phyloP scores from a whole-genome alignment of 2,329 filamentous ascomycete genomes.

The Cordyceps cicadae region DNA sequence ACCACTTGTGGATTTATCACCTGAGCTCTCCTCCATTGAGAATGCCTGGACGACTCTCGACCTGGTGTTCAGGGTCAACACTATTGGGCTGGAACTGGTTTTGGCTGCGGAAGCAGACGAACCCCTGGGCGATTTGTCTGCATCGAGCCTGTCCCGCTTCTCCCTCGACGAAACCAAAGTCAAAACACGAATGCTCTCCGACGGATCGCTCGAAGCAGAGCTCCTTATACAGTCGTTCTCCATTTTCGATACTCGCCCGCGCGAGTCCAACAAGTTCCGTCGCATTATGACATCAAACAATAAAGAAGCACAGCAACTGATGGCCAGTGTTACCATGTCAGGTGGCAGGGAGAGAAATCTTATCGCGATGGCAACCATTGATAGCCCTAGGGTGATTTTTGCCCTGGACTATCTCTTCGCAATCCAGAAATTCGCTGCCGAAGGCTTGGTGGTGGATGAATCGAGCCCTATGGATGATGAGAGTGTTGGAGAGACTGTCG shows the following conservation, averaged over 20 bases:
- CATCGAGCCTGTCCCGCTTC: conserved; percentile 83
- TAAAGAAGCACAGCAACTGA: conserved; percentile 91
- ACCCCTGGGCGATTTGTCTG: conserved; percentile 69
- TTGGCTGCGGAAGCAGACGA: conserved; percentile 59
- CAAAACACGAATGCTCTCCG: conserved; percentile 87
- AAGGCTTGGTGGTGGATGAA: conserved; percentile 58
- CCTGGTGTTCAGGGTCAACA: conserved; percentile 79
- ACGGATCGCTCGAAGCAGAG: conserved; percentile 86
- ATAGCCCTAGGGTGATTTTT: conserved; percentile 91
- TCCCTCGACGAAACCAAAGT: conserved; percentile 87
- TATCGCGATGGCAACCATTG: conserved; percentile 86
- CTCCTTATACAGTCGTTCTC: conserved; percentile 90
- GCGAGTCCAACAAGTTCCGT: conserved; percentile 88
- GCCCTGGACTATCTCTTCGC: conserved; percentile 93
- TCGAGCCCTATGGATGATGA: conserved; percentile 41
- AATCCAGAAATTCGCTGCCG: conserved; percentile 71
- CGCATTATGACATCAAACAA: conserved; percentile 98
- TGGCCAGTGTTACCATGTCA: conserved; percentile 92
- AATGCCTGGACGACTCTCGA: conserved; percentile 90
- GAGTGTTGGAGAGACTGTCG: conserved; percentile 46
- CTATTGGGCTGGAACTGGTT: conserved; percentile 80
- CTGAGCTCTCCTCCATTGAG: conserved; percentile 60
- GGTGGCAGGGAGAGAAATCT: conserved; percentile 72
- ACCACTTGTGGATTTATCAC: conserved; percentile 47
- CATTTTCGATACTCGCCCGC: conserved; percentile 81